These are phyloP conservation scores for Termitomyces sp. DNA, from an alignment of 768 basidiomycete species.

Conservation along the genomic window DNA sequence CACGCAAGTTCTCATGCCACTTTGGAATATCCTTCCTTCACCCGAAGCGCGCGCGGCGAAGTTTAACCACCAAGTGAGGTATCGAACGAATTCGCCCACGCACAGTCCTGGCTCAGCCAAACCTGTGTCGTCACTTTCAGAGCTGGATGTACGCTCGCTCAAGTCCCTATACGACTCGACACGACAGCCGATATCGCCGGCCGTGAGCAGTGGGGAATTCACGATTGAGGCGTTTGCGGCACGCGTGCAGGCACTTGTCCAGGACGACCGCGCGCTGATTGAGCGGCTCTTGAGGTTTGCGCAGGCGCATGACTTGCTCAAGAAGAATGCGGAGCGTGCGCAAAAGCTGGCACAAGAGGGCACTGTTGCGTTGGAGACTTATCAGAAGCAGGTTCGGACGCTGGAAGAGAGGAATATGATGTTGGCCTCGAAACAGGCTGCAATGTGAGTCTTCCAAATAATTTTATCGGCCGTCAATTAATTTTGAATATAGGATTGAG, in stretches of 20 bases:
- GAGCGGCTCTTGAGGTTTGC: slow-evolving; percentile 82
- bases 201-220: slow-evolving; percentile 36
- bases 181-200: slow-evolving; percentile 21
- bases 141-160: slow-evolving; percentile 82
- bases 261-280: slow-evolving; percentile 80
- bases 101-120: slow-evolving; percentile 5
- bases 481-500: slow-evolving; percentile 45
- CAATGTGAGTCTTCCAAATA: slow-evolving; percentile 39
- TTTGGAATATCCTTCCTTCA: slow-evolving; percentile 83
- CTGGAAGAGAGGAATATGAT: slow-evolving; percentile 70
- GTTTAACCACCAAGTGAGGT: slow-evolving; percentile 38
- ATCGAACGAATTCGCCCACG: slow-evolving; percentile 41
- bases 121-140: slow-evolving; percentile 55
- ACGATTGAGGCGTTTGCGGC: slow-evolving; percentile 71
- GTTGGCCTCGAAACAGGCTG: slow-evolving; percentile 45
- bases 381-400: slow-evolving; percentile 80
- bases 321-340: slow-evolving; percentile 88
- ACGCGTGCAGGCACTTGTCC: slow-evolving; percentile 75
- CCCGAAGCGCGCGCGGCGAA: slow-evolving; percentile 75
- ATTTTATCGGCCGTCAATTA: slow-evolving; percentile 2
- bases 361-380: slow-evolving; percentile 73
- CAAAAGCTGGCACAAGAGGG: slow-evolving; percentile 88
- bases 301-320: slow-evolving; percentile 84
- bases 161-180: slow-evolving; percentile 67
- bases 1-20: slow-evolving; percentile 55